Conservation (phyloP, 176 grass and related monocot species). For the Oryza glumipatula region DNA sequence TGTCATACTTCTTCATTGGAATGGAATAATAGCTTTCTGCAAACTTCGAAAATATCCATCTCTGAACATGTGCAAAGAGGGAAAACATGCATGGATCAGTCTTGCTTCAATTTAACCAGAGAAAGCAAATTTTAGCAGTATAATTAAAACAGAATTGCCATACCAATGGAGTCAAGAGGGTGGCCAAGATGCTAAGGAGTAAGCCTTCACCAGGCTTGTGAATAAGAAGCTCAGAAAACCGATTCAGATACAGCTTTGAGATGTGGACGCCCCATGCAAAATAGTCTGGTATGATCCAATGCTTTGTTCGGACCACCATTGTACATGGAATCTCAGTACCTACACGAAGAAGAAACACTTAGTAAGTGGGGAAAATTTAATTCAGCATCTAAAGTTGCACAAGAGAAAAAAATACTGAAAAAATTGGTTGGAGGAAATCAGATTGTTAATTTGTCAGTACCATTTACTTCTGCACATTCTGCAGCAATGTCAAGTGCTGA, state of each 20-base stretch:
- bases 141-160: neutral
- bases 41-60: conserved; percentile 58
- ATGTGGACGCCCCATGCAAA: conserved; percentile 49
- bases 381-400: neutral
- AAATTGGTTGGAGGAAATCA: neutral
- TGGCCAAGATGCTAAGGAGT: conserved; percentile 33
- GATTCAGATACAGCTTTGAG: conserved; percentile 31
- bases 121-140: neutral
- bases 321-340: conserved; percentile 46
- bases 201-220: conserved; percentile 56
- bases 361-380: neutral
- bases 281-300: conserved; percentile 50
- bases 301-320: conserved; percentile 46
- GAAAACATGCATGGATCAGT: neutral
- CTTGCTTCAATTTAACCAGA: neutral
- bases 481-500: conserved; percentile 60
- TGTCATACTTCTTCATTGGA: conserved; percentile 55
- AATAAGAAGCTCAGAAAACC: conserved; percentile 47
- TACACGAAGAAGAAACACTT: neutral
- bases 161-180: conserved; percentile 48
- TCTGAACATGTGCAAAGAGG: conserved; percentile 15
- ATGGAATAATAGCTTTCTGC: conserved; percentile 63
- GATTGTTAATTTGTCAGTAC: neutral
- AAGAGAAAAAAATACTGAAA: neutral
- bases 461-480: conserved; percentile 56